These are phyloP conservation scores for Cytidiella melzeri DNA, from an alignment of 768 basidiomycete species.

Conservation along the genomic window DNA sequence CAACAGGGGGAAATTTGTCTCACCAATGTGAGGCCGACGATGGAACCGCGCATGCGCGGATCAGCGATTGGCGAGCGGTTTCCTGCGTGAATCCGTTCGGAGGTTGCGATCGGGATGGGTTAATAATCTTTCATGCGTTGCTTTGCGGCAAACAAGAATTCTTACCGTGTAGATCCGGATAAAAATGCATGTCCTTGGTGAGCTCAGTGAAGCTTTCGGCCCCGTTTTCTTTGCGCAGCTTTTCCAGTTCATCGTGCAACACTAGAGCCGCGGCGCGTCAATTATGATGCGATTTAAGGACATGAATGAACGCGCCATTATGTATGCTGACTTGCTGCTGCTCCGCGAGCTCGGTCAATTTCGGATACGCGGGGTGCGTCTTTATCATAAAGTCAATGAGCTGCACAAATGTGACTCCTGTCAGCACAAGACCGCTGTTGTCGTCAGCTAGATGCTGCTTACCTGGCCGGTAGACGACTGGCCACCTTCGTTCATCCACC, in stretches of 20 bases:
- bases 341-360: constrained; percentile 59
- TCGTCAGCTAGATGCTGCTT: constrained; percentile 5
- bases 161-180: constrained; percentile 90
- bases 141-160: background rate
- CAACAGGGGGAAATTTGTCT: constrained; percentile 16
- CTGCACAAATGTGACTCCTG: constrained; percentile 29
- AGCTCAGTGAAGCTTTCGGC: constrained; percentile 71
- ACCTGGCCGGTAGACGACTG: constrained; percentile 98
- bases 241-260: constrained; percentile 67
- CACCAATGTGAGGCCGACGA: constrained; percentile 80
- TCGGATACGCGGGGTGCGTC: constrained; percentile 80
- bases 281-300: background rate
- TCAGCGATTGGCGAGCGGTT: constrained; percentile 97
- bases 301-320: constrained; percentile 33
- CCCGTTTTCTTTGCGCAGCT: constrained; percentile 47
- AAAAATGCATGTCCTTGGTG: constrained; percentile 87
- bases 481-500: constrained; percentile 99
- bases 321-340: constrained; percentile 55
- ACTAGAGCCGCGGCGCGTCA: constrained; percentile 35
- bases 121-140: no score
- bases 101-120: no score
- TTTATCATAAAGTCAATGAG: constrained; percentile 93
- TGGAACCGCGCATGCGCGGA: constrained; percentile 88
- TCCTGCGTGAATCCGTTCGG: constrained; percentile 47
- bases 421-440: background rate